phyloP scores from a whole-genome alignment of 495 filamentous ascomycete genomes.

The Thermochaetoides thermophila region DNA sequence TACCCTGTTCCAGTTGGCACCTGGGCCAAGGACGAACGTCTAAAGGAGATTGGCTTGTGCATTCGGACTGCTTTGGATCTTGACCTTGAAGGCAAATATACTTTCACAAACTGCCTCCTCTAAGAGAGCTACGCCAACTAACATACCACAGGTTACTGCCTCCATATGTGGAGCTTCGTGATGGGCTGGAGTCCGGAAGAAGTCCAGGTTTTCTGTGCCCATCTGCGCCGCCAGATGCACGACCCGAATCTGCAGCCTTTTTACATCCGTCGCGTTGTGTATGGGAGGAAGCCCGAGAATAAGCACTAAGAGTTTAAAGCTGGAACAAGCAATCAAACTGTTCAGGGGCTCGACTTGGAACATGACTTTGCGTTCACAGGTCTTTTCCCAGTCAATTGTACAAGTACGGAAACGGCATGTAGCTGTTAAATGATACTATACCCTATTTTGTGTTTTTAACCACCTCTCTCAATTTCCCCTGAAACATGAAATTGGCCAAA shows the following conservation, averaged over 20 bases:
- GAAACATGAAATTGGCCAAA: no score
- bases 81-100: constrained; percentile 3
- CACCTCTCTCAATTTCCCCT: no score
- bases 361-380: no score
- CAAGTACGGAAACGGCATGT: no score
- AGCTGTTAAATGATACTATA: no score
- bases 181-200: constrained; percentile 6
- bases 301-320: no score
- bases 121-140: no score
- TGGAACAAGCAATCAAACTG: no score
- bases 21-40: constrained; percentile 41
- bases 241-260: neutral
- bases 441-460: no score
- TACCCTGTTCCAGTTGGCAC: constrained; percentile 43
- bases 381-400: no score
- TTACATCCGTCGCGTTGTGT: constrained; percentile 5
- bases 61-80: neutral
- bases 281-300: constrained; percentile 18
- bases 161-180: constrained; percentile 2
- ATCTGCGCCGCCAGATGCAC: constrained; percentile 1
- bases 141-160: constrained; percentile 5
- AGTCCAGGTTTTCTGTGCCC: constrained; percentile 1
- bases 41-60: constrained; percentile 31
- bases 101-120: no score
- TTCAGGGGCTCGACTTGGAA: no score